Percentiles rank a stretch among this genome's conserved stretches.
Conservation (phyloP, 2,329 filamentous ascomycete genomes). For the Conoideocrella luteorostrata region DNA sequence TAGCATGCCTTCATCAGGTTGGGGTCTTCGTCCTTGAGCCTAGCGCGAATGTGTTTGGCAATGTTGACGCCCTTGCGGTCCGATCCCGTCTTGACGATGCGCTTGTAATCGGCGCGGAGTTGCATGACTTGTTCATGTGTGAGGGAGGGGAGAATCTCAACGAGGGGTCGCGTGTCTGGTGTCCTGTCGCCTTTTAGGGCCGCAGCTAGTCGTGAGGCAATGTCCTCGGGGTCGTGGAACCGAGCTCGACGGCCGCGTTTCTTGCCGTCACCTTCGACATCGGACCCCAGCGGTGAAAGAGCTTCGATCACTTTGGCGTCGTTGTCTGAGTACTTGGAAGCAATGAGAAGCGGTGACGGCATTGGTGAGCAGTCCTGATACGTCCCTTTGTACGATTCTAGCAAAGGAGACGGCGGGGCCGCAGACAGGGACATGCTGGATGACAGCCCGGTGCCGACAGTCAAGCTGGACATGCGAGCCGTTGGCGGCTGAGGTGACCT, state of each 20-base stretch:
- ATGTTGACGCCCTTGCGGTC: conserved; percentile 75
- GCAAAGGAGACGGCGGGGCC: conserved; percentile 73
- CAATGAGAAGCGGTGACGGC: conserved; percentile 69
- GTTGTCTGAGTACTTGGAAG: conserved; percentile 40
- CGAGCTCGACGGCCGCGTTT: conserved; percentile 53
- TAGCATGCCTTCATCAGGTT: conserved; percentile 89
- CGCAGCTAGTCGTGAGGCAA: conserved; percentile 68
- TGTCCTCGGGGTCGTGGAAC: conserved; percentile 80
- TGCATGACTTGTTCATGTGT: conserved; percentile 84
- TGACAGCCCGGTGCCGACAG: conserved; percentile 39
- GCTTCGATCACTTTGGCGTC: conserved; percentile 42
- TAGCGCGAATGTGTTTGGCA: conserved; percentile 74
- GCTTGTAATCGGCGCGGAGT: conserved; percentile 85
- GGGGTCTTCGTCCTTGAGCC: conserved; percentile 65
- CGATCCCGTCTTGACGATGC: conserved; percentile 70
- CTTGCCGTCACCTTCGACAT: conserved; percentile 35
- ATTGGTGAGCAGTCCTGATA: conserved; percentile 94
- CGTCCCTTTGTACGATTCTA: conserved; percentile 88
- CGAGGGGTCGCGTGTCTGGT: conserved; percentile 64
- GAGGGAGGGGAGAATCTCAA: conserved; percentile 77
- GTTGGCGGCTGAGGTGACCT: conserved; percentile 43
- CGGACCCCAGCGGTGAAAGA: conserved; percentile 47
- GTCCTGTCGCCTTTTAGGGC: conserved; percentile 63
- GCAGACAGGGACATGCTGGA: conserved; percentile 40
- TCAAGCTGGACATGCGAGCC: conserved; percentile 45